Conservation (phyloP, 78 protist species). For the Dictyostelium purpureum region DNA sequence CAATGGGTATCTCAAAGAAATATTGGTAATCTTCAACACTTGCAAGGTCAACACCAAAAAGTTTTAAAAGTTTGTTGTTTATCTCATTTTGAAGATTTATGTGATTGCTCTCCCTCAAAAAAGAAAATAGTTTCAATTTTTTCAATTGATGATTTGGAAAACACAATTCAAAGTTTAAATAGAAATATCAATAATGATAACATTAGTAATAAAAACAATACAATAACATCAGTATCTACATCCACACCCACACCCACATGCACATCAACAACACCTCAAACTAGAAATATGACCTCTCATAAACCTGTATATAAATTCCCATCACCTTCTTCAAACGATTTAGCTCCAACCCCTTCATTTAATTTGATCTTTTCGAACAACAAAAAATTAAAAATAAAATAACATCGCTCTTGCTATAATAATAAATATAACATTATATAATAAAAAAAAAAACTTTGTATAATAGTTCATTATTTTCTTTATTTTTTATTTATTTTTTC, state of each 20-base stretch:
- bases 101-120: background rate
- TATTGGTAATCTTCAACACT: background rate
- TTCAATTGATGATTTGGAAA: slow-evolving; percentile 16
- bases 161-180: background rate
- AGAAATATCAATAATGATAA: background rate
- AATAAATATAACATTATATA: no score
- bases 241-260: background rate
- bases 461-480: no score
- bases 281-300: background rate
- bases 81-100: background rate
- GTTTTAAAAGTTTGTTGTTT: background rate
- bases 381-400: background rate
- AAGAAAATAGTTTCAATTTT: background rate
- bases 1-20: background rate
- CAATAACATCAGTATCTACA: background rate
- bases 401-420: no score
- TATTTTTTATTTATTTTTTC: no score
- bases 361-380: slow-evolving; percentile 49
- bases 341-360: slow-evolving; percentile 33
- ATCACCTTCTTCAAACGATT: slow-evolving; percentile 44
- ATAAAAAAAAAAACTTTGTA: no score
- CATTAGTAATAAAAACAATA: background rate
- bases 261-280: background rate
- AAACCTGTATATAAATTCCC: slow-evolving; percentile 70
- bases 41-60: background rate